These are phyloP conservation scores for Russula dissimulans DNA, from an alignment of 768 basidiomycete genomes.

Conservation along the genomic window DNA sequence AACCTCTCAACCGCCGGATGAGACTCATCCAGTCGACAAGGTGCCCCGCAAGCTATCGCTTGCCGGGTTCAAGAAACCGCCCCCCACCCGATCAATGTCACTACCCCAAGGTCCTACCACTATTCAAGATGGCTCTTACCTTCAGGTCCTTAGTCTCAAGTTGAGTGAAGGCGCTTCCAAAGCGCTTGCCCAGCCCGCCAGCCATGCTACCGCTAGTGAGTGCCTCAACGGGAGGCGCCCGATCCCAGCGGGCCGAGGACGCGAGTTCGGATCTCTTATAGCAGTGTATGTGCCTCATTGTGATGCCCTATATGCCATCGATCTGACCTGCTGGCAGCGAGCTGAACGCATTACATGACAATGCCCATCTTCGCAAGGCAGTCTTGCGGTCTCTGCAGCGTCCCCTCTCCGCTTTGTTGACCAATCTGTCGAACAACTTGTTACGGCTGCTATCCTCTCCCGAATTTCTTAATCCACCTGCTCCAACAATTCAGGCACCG, in stretches of 20 bases:
- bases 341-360: constrained; percentile 53
- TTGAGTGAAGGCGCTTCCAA: constrained; percentile 76
- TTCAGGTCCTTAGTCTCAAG: constrained; percentile 66
- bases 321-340: constrained; percentile 39
- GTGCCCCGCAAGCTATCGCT: constrained; percentile 47
- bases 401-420: constrained; percentile 65
- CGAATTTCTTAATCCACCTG: constrained; percentile 44
- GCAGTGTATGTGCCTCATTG: constrained; percentile 45
- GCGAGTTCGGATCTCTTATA: constrained; percentile 56
- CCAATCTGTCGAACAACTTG: constrained; percentile 58
- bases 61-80: constrained; percentile 47
- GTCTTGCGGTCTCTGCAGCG: constrained; percentile 66
- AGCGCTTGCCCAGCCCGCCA: constrained; percentile 57
- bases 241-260: constrained; percentile 66
- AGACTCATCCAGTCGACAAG: constrained; percentile 34
- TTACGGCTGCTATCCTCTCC: constrained; percentile 58
- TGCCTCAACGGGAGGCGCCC: constrained; percentile 57
- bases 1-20: constrained; percentile 29
- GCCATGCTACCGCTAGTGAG: constrained; percentile 43
- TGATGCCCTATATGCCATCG: neutral
- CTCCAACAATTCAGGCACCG: constrained; percentile 41
- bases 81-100: constrained; percentile 35
- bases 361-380: constrained; percentile 56
- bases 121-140: constrained; percentile 71
- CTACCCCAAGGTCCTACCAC: constrained; percentile 34